Base-by-base conservation (phyloP, 1,284 basidiomycete species). In the Chiua sp. region DNA sequence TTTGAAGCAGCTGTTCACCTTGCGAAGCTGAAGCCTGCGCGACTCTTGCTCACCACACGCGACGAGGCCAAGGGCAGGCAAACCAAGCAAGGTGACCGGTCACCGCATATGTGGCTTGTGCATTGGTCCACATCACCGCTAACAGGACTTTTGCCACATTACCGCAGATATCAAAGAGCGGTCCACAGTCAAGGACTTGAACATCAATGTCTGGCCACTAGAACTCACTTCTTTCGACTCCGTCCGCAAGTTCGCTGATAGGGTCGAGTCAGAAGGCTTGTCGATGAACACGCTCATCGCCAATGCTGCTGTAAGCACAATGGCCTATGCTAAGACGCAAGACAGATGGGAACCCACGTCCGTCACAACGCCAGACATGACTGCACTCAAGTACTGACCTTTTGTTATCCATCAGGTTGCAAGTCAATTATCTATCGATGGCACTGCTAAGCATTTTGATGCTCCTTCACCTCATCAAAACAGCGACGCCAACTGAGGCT, bases 381-480 rank as follows among this genome's bases (percentile, higher is more conserved):
- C 11, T 3, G 16, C 46, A 37, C 32, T 8, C 7, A 7, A 20
- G 7, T 48, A 7, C 12, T 62, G 39, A 62, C 16, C 8, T 49
- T 42, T 22, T 20, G n/a, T 51, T 47, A 7, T 16, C 28, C 30
- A 30, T n/a, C 55, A 74, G 72, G 18, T 47, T 74, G 15, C 74
- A 75, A 60, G 73, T 74, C 23, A 76, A 74, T 52, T 75, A 75
- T 51, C 60, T 74, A 32, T 74, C 73, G 30, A 76, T 61, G 1
- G 67, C 63, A n/a, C 49, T 74, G 50, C 64, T 74, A 13, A 70
- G 73, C 51, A 67, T 75, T 53, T 54, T 74, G 56, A 72, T 74
- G 63, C 63, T 76, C 12, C 74, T 73, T 48, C 64, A 73, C 47
- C 71, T 74, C 53, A 63, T 75, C 53, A 68, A 73, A 59, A 65